phyloP scores from a whole-genome alignment of 1,284 basidiomycete species.

The Sporisorium exsertum region DNA sequence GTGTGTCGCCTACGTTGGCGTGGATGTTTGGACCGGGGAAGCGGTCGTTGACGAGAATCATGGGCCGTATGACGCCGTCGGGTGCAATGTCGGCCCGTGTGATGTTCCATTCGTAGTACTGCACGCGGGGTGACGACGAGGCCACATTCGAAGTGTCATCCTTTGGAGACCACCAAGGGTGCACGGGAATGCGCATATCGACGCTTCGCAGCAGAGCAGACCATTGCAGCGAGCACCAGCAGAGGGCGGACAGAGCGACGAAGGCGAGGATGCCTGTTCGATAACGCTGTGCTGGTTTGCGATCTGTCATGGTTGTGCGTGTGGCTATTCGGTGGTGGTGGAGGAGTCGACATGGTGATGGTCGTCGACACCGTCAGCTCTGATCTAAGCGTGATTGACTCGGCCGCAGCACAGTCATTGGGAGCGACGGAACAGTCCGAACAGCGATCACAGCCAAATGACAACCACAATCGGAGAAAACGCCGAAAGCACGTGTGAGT shows the following conservation, averaged over 20 bases:
- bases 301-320: neutral
- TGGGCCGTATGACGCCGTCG: conserved; percentile 39
- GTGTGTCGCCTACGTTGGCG: conserved; percentile 50
- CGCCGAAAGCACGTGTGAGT: too few species aligned
- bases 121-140: conserved; percentile 8
- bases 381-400: too few species aligned
- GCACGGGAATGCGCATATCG: neutral
- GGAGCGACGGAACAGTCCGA: neutral
- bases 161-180: neutral
- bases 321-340: too few species aligned
- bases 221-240: conserved; percentile 11
- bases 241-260: neutral
- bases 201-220: conserved; percentile 1
- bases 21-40: conserved; percentile 48
- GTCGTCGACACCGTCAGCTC: neutral
- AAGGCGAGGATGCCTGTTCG: neutral
- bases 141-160: neutral
- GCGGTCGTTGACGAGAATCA: conserved; percentile 47
- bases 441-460: too few species aligned
- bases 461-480: too few species aligned
- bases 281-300: neutral
- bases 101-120: conserved; percentile 45
- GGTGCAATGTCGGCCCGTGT: conserved; percentile 30
- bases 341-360: neutral
- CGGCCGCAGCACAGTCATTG: too few species aligned